Evolutionary conservation across 768 basidiomycete species (phyloP), one percentile per base, ranked within the genome.

Genomic region (Suillus tomentosus): DNA sequence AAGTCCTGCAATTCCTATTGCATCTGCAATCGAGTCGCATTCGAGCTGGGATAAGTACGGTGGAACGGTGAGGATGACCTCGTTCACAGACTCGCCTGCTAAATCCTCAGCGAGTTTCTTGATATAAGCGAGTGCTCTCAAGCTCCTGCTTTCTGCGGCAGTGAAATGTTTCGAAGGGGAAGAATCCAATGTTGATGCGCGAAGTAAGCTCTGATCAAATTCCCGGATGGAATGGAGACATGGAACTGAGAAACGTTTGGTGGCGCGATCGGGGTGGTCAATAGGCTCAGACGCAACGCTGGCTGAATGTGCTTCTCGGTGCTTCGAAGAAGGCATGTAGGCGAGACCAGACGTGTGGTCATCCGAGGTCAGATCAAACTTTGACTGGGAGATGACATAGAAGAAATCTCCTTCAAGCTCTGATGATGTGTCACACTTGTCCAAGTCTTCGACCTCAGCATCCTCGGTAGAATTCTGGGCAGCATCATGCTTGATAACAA

Each of bases 11-110:
- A 99, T 87, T 71, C 97, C 96, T 42, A 95, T 84, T 17, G 96
- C 95, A 75, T 98, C 96, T n/a, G n/a, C n/a, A n/a, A n/a, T n/a
- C n/a, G n/a, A n/a, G n/a, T 95, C 91, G 14, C 96, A 87, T 73
- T 99, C 94, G 71, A 89, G 89, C 71, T 96, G 93, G 14, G 91
- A 87, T 79, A 89, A 99, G 79, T 87, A 95, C 1, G 92, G 84
- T 0, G 96, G 97, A 17, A 98, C 92, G 43, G 95, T 93, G 66
- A 99, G 82, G 68, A 98, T 84, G 40, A 91, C 90, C 68, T 98
- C 95, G 42, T 80, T 79, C 48, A 98, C 90, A 63, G 84, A 84
- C 78, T 96, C 96, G 37, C 84, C 85, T 1, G 87, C 87, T 36
- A 87, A 76, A 22, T 80, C 78, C 76, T 96, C 92, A 0, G 96